Base-by-base conservation (phyloP, 1,284 basidiomycete genomes). In the Cutaneotrichosporon sp. region DNA sequence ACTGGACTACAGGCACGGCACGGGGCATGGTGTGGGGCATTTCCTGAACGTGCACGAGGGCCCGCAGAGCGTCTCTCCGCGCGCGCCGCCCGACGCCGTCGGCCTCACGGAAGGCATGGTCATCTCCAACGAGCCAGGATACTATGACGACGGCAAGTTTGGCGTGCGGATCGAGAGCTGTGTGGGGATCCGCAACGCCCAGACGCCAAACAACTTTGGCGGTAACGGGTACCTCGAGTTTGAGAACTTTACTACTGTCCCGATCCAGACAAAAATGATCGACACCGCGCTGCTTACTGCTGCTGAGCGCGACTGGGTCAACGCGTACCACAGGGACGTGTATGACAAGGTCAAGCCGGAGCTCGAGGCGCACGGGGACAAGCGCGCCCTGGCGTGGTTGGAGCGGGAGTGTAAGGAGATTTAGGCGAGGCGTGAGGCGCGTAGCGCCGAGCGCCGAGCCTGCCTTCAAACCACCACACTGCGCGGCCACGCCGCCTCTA, bases 21-120 rank as follows among this genome's bases (percentile, higher is more conserved):
- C 91, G n/a, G 90, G 90, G 0, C 92, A 97, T 65, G 92, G 92
- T 34, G 87, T 97, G 20, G 92, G 91, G 0, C 86, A 89, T 61
- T 96, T 87, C 76, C 75, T 97, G 46, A 93, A 93, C 63, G 91
- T 97, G 0, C 92, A 97, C 67, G 91, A 94, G 80, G 90, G 90
- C 3, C 91, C 91, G 0, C 89, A 91, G 37, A 89, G 89, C 1
- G 86, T 97, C 52, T 90, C 90, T 20, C 82, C 83, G 42, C 81
- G 89, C 40, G 85, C 88, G 35, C 77, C 70, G 13, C 78, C 76
- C 61, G 77, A 79, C 58, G 83, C 77, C 40, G 81, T 84, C 0
- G 75, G 86, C 1, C 72, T 96, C 48, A 86, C 87, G 68, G 77
- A 82, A 7, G 90, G 90, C 8, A 91, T 92, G 86, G 89, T 88